Evolutionary conservation across 2,329 filamentous ascomycete species (phyloP).

Genomic region (Colletotrichum siamense): DNA sequence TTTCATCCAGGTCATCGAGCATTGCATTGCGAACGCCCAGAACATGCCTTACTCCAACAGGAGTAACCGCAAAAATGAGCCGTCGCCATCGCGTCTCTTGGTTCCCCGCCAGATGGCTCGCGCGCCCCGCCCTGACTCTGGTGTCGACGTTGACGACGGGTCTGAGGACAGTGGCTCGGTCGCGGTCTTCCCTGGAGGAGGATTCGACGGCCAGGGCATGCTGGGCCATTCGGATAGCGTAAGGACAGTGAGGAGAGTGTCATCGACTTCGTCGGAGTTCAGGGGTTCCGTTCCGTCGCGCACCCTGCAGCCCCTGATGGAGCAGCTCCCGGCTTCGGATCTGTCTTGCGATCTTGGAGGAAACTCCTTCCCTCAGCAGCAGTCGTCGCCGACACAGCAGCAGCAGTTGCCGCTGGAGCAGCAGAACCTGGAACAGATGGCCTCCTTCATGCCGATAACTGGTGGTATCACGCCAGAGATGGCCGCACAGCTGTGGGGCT

Average conservation of each 20-base stretch:
- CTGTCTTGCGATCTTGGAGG: not conserved
- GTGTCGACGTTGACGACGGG: slow-evolving; percentile 42
- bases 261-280: slow-evolving; percentile 17
- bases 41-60: slow-evolving; percentile 45
- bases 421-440: not conserved
- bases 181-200: not conserved
- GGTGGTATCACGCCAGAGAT: slow-evolving; percentile 10
- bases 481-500: slow-evolving; percentile 12
- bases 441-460: not conserved
- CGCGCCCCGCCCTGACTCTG: slow-evolving; percentile 40
- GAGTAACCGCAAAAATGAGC: slow-evolving; percentile 44
- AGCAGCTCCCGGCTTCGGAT: slow-evolving; percentile 2
- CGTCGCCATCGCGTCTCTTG: slow-evolving; percentile 15
- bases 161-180: slow-evolving; percentile 34
- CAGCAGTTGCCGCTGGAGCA: slow-evolving; percentile 1
- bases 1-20: slow-evolving; percentile 43
- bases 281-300: not conserved
- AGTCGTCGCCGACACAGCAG: not conserved
- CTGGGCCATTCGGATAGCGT: slow-evolving; percentile 36
- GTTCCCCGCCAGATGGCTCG: slow-evolving; percentile 27
- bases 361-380: not conserved
- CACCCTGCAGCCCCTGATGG: slow-evolving; percentile 18
- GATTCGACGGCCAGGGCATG: not conserved
- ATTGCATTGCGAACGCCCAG: slow-evolving; percentile 38
- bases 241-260: slow-evolving; percentile 28